Evolutionary conservation across 2,329 filamentous ascomycete species (phyloP).

Genomic region (Ophiostoma fasciatum): DNA sequence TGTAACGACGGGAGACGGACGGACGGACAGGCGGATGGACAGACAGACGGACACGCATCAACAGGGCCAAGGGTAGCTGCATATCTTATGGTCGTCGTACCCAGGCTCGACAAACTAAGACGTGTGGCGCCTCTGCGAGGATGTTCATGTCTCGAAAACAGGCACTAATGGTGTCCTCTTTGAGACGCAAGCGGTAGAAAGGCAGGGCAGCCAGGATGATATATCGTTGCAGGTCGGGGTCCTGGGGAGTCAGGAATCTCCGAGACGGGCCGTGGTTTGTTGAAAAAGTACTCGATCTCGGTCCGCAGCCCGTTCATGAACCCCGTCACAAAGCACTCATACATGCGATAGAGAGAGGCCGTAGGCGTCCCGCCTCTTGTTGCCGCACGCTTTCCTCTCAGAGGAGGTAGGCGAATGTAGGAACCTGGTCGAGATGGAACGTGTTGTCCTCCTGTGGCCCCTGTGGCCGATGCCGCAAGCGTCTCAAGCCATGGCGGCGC

Average conservation of each 20-base stretch:
- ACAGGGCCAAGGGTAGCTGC: too few relatives aligned
- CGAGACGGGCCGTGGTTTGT: conserved; percentile 1
- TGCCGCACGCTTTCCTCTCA: neutral
- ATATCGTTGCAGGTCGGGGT: conserved; percentile 2
- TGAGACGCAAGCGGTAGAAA: neutral
- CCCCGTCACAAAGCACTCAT: neutral
- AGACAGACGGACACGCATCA: too few relatives aligned
- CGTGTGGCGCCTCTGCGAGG: conserved; percentile 1
- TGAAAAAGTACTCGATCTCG: conserved; percentile 1
- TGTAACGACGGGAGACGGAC: too few relatives aligned
- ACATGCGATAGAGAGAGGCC: conserved; percentile 1
- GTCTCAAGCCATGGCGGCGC: too few relatives aligned
- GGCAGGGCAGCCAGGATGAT: conserved; percentile 1
- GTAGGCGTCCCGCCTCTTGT: neutral
- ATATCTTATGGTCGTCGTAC: neutral
- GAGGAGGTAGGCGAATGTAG: neutral
- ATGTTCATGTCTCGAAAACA: neutral
- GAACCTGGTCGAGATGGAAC: neutral
- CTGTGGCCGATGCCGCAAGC: neutral
- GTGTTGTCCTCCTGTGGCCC: neutral
- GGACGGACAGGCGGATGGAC: too few relatives aligned
- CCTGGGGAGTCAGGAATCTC: conserved; percentile 1
- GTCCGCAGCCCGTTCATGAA: conserved; percentile 1
- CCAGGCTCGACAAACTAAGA: neutral
- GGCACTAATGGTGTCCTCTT: neutral